Evolutionary conservation across 2,329 filamentous ascomycete genomes (phyloP), one percentile per base, ranked within the genome.

Genomic region (Huntiella bhutanensis): DNA sequence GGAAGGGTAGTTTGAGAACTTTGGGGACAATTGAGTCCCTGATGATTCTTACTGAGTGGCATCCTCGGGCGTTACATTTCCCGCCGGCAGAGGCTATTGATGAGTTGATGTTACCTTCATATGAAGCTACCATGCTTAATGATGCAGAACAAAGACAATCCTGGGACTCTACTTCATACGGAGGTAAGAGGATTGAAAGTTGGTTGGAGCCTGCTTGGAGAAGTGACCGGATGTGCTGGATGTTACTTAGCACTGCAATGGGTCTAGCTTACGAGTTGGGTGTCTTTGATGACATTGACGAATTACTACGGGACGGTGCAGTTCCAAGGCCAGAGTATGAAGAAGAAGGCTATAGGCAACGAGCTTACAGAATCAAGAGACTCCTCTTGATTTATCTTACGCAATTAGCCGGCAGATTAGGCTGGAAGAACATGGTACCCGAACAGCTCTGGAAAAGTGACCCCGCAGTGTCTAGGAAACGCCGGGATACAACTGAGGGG

Each of bases 171-270:
- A 49, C 59, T 3, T 61, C 60, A 3, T 71, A 85, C 15, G 83
- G 85, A 39, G 85, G 84, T 7, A 80, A 82, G 59, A 70, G 86
- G 22, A 91, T 95, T 52, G 86, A 94, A 57, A 88, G 85, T 59
- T 96, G 91, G 85, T 74, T 96, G 3, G 91, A 98, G 60, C 91
- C 91, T 2, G 88, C 85, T 6, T 95, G 88, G 85, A 73, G 88
- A 54, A 85, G 81, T 52, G 88, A 95, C 56, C 81, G 86, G 46
- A 93, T 95, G 83, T 93, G 84, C 58, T 95, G 88, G 88, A 95
- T 95, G 85, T 67, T 96, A 11, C 70, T 96, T 28, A 92, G 85
- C 56, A 92, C 86, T 34, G 86, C 85, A 11, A 82, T 88, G 66
- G 82, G 86, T 1, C 67, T 96, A 34, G 85, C 83, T 0, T 93